A percentile compares a stretch with the other conserved stretches of the same genome.
phyloP scores from a whole-genome alignment of 306 rosid species.

The Boehmeria nivea region DNA sequence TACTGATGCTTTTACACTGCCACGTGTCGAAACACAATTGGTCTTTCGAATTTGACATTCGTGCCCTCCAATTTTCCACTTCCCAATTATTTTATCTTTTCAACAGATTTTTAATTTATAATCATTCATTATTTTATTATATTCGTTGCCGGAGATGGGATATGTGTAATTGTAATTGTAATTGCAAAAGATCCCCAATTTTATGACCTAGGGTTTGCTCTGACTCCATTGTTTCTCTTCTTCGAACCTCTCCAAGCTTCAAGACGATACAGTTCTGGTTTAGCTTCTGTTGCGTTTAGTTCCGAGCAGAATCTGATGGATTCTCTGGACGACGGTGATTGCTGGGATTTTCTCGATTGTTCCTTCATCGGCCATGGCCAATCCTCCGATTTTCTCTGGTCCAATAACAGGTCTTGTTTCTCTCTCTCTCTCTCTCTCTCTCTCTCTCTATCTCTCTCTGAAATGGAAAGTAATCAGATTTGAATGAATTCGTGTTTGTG shows the following conservation, averaged over 20 bases:
- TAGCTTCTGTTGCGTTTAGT: background rate
- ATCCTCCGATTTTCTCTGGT: slow-evolving; percentile 52
- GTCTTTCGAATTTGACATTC: background rate
- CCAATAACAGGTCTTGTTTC: slow-evolving; percentile 30
- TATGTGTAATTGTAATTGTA: background rate
- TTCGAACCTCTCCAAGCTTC: background rate
- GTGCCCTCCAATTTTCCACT: background rate
- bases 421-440: background rate
- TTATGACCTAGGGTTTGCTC: background rate
- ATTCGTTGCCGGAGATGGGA: background rate
- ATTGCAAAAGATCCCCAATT: slow-evolving; percentile 3
- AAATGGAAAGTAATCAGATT: background rate
- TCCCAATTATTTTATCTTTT: background rate
- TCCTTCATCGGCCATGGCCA: slow-evolving; percentile 40
- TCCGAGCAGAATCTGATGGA: slow-evolving; percentile 35
- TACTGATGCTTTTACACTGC: background rate
- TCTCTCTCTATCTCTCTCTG: background rate
- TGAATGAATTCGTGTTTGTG: background rate
- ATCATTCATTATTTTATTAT: too few relatives aligned
- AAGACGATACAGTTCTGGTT: too few relatives aligned
- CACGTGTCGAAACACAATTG: slow-evolving; percentile 20
- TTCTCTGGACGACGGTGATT: slow-evolving; percentile 32
- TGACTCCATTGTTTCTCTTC: background rate
- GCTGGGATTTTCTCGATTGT: slow-evolving; percentile 62
- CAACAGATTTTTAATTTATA: too few relatives aligned